Percentiles rank a stretch among this genome's conserved stretches.
phyloP scores from a whole-genome alignment of 192 early-diverging fungal species.

The Chytriomyces hyalinus region DNA sequence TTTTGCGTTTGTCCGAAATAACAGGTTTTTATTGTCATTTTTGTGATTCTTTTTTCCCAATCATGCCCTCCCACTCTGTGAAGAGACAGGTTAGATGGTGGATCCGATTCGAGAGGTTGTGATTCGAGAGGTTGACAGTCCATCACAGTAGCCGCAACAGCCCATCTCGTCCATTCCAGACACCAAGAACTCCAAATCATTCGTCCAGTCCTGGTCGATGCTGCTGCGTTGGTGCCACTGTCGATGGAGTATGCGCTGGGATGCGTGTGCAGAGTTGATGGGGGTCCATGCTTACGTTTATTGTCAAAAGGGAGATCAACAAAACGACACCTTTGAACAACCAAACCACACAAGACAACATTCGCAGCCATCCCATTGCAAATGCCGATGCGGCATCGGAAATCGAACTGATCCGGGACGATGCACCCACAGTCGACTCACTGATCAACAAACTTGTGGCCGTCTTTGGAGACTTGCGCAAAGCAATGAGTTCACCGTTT shows the following conservation, averaged over 20 bases:
- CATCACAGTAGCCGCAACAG: not conserved
- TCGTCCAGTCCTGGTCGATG: not conserved
- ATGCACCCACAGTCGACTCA: constrained; percentile 70
- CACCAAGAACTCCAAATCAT: not conserved
- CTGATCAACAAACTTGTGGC: constrained; percentile 64
- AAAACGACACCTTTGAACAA: too few species aligned
- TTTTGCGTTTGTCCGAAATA: too few species aligned
- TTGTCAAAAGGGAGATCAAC: not conserved
- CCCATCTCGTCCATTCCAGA: not conserved
- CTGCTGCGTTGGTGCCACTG: not conserved
- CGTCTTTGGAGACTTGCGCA: constrained; percentile 73
- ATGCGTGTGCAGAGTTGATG: not conserved
- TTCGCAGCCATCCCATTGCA: constrained; percentile 66
- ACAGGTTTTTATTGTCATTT: not conserved
- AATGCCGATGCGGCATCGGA: constrained; percentile 77
- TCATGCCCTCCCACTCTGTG: constrained; percentile 43
- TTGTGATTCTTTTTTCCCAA: constrained; percentile 45
- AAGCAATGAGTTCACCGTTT: constrained; percentile 20
- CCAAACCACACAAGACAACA: too few species aligned
- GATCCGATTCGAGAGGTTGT: not conserved
- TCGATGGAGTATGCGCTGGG: not conserved
- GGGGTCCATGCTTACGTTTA: not conserved
- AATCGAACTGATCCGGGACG: constrained; percentile 69
- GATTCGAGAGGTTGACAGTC: not conserved
- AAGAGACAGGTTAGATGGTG: not conserved